Evolutionary conservation across 1,139 yeast genomes (phyloP).

Genomic region (Arxiozyma slooffiae): DNA sequence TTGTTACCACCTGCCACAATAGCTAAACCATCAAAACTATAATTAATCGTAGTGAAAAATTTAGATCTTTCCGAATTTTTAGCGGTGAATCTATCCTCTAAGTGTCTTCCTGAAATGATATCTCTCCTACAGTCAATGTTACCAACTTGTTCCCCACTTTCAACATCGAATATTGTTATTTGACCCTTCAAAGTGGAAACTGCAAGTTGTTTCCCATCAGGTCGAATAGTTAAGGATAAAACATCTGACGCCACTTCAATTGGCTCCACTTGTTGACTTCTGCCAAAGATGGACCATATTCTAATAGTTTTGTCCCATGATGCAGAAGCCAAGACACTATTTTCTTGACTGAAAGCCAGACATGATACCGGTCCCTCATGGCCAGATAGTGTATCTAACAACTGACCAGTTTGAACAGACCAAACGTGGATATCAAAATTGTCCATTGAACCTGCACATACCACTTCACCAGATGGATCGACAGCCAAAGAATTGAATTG

Average conservation of each 20-base stretch:
- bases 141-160: conserved; percentile 69
- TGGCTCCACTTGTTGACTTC: conserved; percentile 83
- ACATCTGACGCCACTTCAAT: conserved; percentile 79
- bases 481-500: conserved; percentile 87
- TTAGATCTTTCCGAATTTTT: conserved; percentile 77
- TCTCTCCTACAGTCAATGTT: conserved; percentile 81
- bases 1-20: conserved; percentile 90
- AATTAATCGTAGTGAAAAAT: conserved; percentile 69
- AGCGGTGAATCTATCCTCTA: conserved; percentile 72
- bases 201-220: conserved; percentile 85
- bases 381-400: conserved; percentile 77
- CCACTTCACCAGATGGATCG: conserved; percentile 95
- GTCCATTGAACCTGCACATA: conserved; percentile 90
- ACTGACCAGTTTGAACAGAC: conserved; percentile 94
- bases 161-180: conserved; percentile 72
- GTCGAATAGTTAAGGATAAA: conserved; percentile 73
- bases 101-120: conserved; percentile 75
- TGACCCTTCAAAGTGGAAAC: conserved; percentile 88
- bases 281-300: conserved; percentile 84
- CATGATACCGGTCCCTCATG: conserved; percentile 95
- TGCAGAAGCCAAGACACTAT: conserved; percentile 73
- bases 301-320: conserved; percentile 96
- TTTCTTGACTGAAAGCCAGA: conserved; percentile 75
- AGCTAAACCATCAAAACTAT: conserved; percentile 82
- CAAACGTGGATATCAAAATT: conserved; percentile 86